phyloP scores from a whole-genome alignment of 257 asterid genomes.

The Verbascum thapsus region DNA sequence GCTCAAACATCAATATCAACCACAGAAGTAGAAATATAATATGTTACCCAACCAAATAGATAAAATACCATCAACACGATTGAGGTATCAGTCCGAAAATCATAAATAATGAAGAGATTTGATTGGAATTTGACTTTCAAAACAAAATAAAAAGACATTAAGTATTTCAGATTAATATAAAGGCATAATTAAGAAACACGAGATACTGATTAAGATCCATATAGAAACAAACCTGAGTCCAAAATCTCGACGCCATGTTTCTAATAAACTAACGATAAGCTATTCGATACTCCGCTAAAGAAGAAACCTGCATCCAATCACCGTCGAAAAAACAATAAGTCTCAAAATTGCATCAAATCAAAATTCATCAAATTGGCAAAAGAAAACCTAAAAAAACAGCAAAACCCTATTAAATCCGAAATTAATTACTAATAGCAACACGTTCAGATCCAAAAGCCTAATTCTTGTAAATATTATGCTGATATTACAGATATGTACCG shows the following conservation, averaged over 20 bases:
- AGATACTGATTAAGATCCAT: neutral
- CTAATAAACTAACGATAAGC: slow-evolving; percentile 6
- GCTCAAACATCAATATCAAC: neutral
- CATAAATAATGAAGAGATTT: neutral
- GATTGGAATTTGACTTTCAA: neutral
- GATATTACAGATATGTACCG: neutral
- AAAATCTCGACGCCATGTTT: slow-evolving; percentile 56
- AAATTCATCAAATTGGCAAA: too few species aligned
- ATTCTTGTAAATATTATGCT: neutral
- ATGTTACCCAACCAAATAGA: neutral
- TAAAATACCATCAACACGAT: neutral
- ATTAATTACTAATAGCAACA: neutral
- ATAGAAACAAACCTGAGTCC: slow-evolving; percentile 55
- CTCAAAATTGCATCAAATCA: neutral
- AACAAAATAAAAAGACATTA: neutral
- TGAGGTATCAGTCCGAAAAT: neutral
- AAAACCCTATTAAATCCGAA: neutral
- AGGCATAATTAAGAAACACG: neutral
- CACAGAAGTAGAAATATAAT: neutral
- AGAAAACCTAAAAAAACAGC: neutral
- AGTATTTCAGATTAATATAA: neutral
- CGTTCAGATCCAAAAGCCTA: slow-evolving; percentile 29
- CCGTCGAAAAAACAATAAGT: neutral
- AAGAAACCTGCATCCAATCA: slow-evolving; percentile 34
- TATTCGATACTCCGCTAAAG: slow-evolving; percentile 11